Base-by-base conservation (phyloP, 495 filamentous ascomycete species). In the Podospora tetraspora region DNA sequence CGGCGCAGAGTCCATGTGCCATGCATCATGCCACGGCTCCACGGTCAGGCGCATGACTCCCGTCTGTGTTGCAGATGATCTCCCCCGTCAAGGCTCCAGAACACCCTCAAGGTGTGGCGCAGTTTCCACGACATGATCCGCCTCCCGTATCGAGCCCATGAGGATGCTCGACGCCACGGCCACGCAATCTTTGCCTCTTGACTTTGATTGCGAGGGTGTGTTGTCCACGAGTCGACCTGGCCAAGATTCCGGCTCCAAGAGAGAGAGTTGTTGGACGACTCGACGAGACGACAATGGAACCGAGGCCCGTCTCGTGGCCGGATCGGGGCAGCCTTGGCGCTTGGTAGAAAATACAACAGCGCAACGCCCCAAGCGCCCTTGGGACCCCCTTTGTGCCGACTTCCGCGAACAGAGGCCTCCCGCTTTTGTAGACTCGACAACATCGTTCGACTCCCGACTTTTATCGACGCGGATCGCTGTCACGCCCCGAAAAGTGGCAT, bases 31-130 rank as follows among this genome's bases (percentile, higher is more conserved):
- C 16, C 34, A 43, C 34, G 34, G 13, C 32, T 27, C 27, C 27
- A 27, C 27, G 27, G 27, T 30, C 29, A 30, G 29, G 29, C 5
- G 34, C 34, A 43, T 5, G 34, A 43, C 34, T 43, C 34, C 34
- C 34, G 34, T 19, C 34, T 43, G 34, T 37, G 34, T 37, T 37
- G 34, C 34, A 19, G 34, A 43, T 16, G 13, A 43, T 43, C 34
- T 5, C 13, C 29, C 29, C 34, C 34, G 34, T 43, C 34, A 43
- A 43, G 12, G 34, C 13, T 43, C 13, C 34, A 5, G 34, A 43
- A 64, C 19, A 64, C 61, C 43, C 12, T 64, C 11, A 29, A 27
- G 34, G 43, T 64, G 62, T 64, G 62, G 62, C 62, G 62, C 62
- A 64, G 62, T 57, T 64, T 24, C 13, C 62, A 64, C 62, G 37